phyloP scores from a whole-genome alignment of 1,284 basidiomycete genomes.

The Trichosporon ovoides region DNA sequence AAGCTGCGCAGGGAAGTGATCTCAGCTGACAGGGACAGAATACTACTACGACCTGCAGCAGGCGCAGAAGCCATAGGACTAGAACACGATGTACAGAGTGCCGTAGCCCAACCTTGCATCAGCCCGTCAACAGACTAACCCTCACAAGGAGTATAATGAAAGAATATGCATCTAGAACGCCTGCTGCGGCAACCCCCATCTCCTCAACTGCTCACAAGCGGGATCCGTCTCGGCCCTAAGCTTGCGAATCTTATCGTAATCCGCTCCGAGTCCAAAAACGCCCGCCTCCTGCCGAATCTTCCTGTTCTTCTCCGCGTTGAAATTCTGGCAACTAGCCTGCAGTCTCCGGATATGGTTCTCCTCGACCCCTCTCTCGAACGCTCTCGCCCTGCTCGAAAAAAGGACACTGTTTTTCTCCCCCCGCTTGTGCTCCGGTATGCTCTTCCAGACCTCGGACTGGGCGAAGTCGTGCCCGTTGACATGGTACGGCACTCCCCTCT shows the following conservation, averaged over 20 bases:
- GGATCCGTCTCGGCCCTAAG: conserved; percentile 42
- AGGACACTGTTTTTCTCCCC: conserved; percentile 47
- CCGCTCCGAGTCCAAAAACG: conserved; percentile 79
- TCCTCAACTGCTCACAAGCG: conserved; percentile 59
- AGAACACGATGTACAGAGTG: background rate
- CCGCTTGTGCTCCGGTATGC: conserved; percentile 58
- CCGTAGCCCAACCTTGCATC: too few species aligned
- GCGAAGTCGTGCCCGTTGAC: conserved; percentile 77
- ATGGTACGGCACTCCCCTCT: conserved; percentile 72
- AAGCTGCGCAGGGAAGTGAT: fast-evolving
- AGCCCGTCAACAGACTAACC: too few species aligned
- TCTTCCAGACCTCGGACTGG: conserved; percentile 60
- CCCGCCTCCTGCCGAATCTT: conserved; percentile 70
- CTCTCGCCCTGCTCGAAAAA: conserved; percentile 37
- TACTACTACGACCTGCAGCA: conserved; percentile 12
- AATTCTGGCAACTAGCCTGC: conserved; percentile 50
- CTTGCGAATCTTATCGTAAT: conserved; percentile 65
- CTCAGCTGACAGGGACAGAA: conserved; percentile 10
- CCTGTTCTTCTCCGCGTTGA: conserved; percentile 33
- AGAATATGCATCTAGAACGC: conserved; percentile 6
- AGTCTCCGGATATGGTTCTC: conserved; percentile 64
- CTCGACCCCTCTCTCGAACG: conserved; percentile 58
- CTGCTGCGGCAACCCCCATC: conserved; percentile 30
- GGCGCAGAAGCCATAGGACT: conserved; percentile 1
- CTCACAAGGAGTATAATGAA: too few species aligned